Conservation (phyloP, 2,329 filamentous ascomycete genomes). For the Alternaria burnsii region DNA sequence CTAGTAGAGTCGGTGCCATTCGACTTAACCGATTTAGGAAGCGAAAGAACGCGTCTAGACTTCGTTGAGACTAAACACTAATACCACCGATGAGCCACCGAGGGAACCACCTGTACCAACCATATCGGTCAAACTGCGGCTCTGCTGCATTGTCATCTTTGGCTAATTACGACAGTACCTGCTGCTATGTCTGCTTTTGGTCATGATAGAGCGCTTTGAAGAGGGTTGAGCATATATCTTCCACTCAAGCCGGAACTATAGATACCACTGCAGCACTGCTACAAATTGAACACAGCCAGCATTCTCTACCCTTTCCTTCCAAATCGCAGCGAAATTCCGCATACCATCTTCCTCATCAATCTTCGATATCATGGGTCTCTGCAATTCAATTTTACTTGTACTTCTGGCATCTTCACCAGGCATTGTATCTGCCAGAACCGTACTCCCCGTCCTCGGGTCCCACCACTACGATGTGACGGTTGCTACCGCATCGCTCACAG, state of each 20-base stretch:
- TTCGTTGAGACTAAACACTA: constrained; percentile 3
- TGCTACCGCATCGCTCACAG: constrained; percentile 25
- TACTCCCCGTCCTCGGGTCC: constrained; percentile 25
- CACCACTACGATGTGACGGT: constrained; percentile 23
- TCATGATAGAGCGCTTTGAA: constrained; percentile 4
- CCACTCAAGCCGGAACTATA: background rate
- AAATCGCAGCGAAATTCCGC: background rate
- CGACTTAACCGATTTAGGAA: constrained; percentile 25
- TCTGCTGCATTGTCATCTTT: background rate
- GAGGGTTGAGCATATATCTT: background rate
- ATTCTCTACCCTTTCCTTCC: background rate
- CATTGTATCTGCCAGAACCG: constrained; percentile 1
- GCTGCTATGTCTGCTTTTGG: background rate
- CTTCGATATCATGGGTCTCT: constrained; percentile 9
- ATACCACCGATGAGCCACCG: constrained; percentile 2
- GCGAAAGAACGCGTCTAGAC: constrained; percentile 30
- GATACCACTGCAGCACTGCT: background rate
- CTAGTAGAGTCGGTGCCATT: constrained; percentile 1
- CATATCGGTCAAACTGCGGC: background rate
- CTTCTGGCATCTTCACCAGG: constrained; percentile 4
- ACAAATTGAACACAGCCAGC: background rate
- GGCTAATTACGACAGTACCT: background rate
- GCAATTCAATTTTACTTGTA: constrained; percentile 1
- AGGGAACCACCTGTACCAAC: background rate
- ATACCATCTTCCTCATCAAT: background rate